Evolutionary conservation across 2,329 filamentous ascomycete genomes (phyloP), one percentile per base, ranked within the genome.

Genomic region (Paecilomyces formosus): DNA sequence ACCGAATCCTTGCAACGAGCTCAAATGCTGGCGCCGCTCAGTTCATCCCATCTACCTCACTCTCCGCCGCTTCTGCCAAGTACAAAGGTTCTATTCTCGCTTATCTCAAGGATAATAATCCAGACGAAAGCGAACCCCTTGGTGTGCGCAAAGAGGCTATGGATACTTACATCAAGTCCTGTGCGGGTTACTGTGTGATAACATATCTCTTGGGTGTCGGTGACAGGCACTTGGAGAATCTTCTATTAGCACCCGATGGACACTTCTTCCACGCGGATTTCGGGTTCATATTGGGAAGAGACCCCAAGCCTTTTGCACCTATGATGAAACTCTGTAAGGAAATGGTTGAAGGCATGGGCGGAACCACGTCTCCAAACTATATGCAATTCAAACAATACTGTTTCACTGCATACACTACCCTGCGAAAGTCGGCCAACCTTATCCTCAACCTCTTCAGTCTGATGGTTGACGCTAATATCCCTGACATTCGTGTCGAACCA

Each of bases 241-340:
- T 99, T 1, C 85, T 99, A 26, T 85, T 99, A 4, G 85, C 92
- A 0, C 92, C 94, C 0, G 88, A 92, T 65, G 94, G 85, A 3
- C 91, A 95, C 74, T 99, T 99, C 79, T 97, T 99, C 82, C 94
- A 99, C 72, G 92, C 93, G 30, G 94, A 99, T 73, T 99, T 99
- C 68, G 94, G 95, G 50, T 99, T 96, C 75, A 99, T 99, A 62
- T 87, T 99, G 1, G 94, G 94, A 18, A 89, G 94, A 49, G 94
- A 99, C 66, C 94, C 94, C 0, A 99, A 99, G 70, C 94, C 94
- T 0, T 97, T 99, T 70, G 93, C 94, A 0, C 94, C 94, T 0
- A 86, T 93, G 56, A 96, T 99, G 88, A 99, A 99, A 74, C 85
- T 99, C 8, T 93, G 89, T 70, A 93, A 92, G 66, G 93, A 99